Base-by-base conservation (phyloP, 495 filamentous ascomycete genomes). In the Aspergillus egyptiacus region DNA sequence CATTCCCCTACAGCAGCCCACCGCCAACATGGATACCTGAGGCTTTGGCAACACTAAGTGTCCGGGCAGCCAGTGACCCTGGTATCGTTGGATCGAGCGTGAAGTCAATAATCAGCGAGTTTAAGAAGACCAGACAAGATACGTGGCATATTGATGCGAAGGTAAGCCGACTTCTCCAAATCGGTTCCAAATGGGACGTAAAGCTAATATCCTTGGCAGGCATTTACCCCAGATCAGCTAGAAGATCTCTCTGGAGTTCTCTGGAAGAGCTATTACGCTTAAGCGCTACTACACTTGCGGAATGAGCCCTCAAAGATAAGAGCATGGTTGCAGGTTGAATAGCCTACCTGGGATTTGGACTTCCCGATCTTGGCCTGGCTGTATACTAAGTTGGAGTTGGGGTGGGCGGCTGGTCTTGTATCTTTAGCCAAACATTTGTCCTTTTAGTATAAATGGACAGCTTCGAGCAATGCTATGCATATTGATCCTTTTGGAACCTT, bases 231-330 rank as follows among this genome's bases (percentile, higher is more conserved):
- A 15, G 91, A 96, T 55, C 93, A 98, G 60, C 76, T 97, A 1
- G 93, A 96, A 64, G 91, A 97, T 64, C 70, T 98, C 17, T 91
- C 95, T 57, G 93, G 93, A 34, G 94, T 97, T 30, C 74, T 99
- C 48, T 99, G 94, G 94, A 97, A 97, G 82, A 95, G 90, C 61
- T 99, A 99, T 63, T 99, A 97, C 74, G 93, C 93, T 47, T 97
- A 76, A 30, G n/a, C n/a, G n/a, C 24, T 4, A 20, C n/a, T 14
- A 23, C 24, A 33, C 17, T 4, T 2, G 15, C 9, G 22, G 37
- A 20, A 33, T 20, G 6, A 30, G 11, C n/a, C 9, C 5, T 18
- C 1, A 30, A 6, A 28, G 39, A 31, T n/a, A 42, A n/a, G 25
- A 27, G 25, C 2, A 34, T 15, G 32, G 10, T 8, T 23, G 22